Evolutionary conservation across 2,329 filamentous ascomycete genomes (phyloP).

Genomic region (Colletotrichum agaves): DNA sequence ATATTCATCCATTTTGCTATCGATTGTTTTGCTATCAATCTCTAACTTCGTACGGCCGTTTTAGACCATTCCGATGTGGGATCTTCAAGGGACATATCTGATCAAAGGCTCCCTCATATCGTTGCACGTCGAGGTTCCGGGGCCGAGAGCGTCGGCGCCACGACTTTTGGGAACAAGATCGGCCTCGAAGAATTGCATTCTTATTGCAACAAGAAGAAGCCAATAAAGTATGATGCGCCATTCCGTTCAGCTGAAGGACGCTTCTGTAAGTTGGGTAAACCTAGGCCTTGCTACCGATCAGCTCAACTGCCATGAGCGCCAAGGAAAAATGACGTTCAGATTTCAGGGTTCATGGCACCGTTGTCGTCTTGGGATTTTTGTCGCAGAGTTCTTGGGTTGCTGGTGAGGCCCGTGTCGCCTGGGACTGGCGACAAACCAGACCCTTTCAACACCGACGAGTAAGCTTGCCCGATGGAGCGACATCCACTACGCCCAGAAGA

Average conservation of each 20-base stretch:
- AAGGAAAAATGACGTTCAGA: neutral
- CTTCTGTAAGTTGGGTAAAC: neutral
- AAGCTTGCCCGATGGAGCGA: conserved; percentile 8
- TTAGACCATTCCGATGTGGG: too few species aligned
- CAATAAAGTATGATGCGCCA: neutral
- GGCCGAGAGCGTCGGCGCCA: neutral
- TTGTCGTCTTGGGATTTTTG: neutral
- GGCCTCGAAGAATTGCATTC: neutral
- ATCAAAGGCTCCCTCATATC: too few species aligned
- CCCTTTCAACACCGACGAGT: conserved; percentile 25
- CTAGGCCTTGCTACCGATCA: neutral
- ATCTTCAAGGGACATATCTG: too few species aligned
- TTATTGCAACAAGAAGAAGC: neutral
- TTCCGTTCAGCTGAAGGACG: neutral
- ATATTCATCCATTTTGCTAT: too few species aligned
- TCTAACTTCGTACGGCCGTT: too few species aligned
- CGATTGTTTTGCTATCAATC: too few species aligned
- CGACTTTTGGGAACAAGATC: neutral
- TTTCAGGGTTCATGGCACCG: neutral
- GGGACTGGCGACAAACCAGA: neutral
- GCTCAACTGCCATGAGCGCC: neutral
- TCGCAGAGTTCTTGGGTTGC: neutral
- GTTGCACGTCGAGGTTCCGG: too few species aligned
- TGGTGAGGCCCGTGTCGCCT: neutral
- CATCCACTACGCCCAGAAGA: neutral